These are phyloP conservation scores for Pythium brassicae DNA, from an alignment of 352 stramenopile species.

Conservation along the genomic window DNA sequence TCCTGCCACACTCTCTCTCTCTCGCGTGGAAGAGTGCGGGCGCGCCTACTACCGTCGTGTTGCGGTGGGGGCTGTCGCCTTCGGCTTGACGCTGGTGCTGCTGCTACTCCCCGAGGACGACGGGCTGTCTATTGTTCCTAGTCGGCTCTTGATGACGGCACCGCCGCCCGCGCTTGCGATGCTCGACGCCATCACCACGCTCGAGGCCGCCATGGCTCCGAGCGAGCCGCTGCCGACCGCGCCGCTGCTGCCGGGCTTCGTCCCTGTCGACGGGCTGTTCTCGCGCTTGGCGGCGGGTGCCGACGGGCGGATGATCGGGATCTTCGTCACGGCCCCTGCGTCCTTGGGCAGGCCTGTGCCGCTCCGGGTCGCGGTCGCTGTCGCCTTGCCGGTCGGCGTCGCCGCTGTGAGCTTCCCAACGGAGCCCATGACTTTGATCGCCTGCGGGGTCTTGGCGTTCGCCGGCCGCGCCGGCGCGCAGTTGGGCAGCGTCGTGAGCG, in stretches of 20 bases:
- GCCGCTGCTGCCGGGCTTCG: constrained; percentile 31
- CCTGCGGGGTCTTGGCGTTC: constrained; percentile 46
- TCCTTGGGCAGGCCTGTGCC: constrained; percentile 46
- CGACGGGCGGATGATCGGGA: constrained; percentile 65
- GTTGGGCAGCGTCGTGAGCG: constrained; percentile 67
- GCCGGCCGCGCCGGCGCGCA: constrained; percentile 40
- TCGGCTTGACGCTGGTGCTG: constrained; percentile 23
- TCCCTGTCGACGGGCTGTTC: constrained; percentile 47
- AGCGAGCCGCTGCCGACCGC: constrained; percentile 8
- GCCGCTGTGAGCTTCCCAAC: constrained; percentile 39
- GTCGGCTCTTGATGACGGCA: constrained; percentile 31
- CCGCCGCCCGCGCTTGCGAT: constrained; percentile 15
- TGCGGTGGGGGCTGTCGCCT: constrained; percentile 23
- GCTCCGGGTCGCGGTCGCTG: constrained; percentile 26
- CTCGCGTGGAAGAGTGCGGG: constrained; percentile 4
- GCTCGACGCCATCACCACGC: constrained; percentile 4
- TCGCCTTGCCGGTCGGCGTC: constrained; percentile 27
- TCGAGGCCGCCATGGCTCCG: constrained; percentile 4
- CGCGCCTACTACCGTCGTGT: constrained; percentile 15
- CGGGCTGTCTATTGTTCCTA: constrained; percentile 28
- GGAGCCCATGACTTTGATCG: constrained; percentile 46
- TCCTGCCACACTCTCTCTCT: too few relatives aligned
- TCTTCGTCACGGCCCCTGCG: constrained; percentile 48
- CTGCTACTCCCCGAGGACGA: not conserved
- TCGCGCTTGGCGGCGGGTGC: constrained; percentile 67